Evolutionary conservation across 2,329 filamentous ascomycete genomes (phyloP).

Genomic region (Phialocephala subalpina): DNA sequence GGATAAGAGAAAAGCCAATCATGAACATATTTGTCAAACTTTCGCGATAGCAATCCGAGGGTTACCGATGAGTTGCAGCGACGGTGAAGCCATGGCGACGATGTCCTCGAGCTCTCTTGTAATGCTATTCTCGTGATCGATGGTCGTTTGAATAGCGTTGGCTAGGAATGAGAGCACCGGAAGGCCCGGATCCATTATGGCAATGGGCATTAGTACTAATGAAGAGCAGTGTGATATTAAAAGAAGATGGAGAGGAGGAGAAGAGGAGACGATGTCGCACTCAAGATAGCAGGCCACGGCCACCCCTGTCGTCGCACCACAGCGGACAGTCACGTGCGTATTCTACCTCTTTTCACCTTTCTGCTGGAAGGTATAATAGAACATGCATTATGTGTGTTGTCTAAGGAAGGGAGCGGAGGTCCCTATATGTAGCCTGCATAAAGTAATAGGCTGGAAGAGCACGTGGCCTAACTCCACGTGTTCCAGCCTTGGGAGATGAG

Average conservation of each 20-base stretch:
- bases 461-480: too few relatives aligned
- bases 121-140: not conserved
- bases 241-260: not conserved
- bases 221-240: not conserved
- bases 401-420: too few relatives aligned
- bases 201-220: not conserved
- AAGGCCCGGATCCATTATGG: not conserved
- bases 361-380: too few relatives aligned
- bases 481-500: too few relatives aligned
- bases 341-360: too few relatives aligned
- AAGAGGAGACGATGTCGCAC: not conserved
- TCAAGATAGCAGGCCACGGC: not conserved
- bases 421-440: too few relatives aligned
- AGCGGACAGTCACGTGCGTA: not conserved
- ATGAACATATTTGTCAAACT: slow-evolving; percentile 31
- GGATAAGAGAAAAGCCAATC: slow-evolving; percentile 34
- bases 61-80: not conserved
- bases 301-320: slow-evolving; percentile 1
- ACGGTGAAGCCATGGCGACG: not conserved
- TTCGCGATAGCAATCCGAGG: slow-evolving; percentile 3
- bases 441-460: too few relatives aligned
- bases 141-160: too few relatives aligned
- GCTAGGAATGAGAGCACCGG: too few relatives aligned
- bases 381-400: too few relatives aligned
- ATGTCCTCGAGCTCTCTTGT: not conserved